These are phyloP conservation scores for Aspergillus sp. DNA, from an alignment of 2,329 filamentous ascomycete genomes.

Conservation along the genomic window DNA sequence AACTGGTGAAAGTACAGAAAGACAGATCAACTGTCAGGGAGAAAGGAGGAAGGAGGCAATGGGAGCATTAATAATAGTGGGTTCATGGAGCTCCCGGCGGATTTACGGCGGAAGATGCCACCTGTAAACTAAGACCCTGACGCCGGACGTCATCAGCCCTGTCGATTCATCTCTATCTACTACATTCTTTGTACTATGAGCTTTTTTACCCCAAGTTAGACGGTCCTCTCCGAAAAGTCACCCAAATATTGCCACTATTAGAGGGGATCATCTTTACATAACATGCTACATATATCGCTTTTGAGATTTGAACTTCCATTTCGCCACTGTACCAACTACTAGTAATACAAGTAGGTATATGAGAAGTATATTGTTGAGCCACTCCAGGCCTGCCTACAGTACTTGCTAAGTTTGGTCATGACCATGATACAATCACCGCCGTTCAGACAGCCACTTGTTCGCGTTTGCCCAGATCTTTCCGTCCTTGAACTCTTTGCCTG, in stretches of 20 bases:
- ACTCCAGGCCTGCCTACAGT: slow-evolving; percentile 1
- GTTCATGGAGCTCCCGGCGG: slow-evolving; percentile 13
- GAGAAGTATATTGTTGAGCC: neutral
- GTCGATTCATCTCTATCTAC: neutral
- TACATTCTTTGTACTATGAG: neutral
- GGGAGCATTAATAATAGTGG: slow-evolving; percentile 15
- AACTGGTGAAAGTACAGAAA: neutral
- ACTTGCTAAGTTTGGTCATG: neutral
- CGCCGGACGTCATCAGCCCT: neutral
- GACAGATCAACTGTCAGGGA: slow-evolving; percentile 13
- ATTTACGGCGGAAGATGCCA: slow-evolving; percentile 37
- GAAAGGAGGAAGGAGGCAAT: neutral
- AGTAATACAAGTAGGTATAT: slow-evolving; percentile 15
- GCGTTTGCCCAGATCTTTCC: slow-evolving; percentile 62
- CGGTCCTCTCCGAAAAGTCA: too few relatives aligned
- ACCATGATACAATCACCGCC: slow-evolving; percentile 35
- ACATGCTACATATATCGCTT: neutral
- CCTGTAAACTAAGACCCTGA: slow-evolving; percentile 29
- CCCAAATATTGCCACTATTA: neutral
- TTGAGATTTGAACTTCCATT: slow-evolving; percentile 1
- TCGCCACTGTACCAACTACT: slow-evolving; percentile 12
- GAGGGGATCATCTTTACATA: neutral
- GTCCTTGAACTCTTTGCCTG: slow-evolving; percentile 57
- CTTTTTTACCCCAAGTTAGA: too few relatives aligned
- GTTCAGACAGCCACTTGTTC: slow-evolving; percentile 60